Base-by-base conservation (phyloP, 2,329 filamentous ascomycete species). In the Metarhizium anisopliae region DNA sequence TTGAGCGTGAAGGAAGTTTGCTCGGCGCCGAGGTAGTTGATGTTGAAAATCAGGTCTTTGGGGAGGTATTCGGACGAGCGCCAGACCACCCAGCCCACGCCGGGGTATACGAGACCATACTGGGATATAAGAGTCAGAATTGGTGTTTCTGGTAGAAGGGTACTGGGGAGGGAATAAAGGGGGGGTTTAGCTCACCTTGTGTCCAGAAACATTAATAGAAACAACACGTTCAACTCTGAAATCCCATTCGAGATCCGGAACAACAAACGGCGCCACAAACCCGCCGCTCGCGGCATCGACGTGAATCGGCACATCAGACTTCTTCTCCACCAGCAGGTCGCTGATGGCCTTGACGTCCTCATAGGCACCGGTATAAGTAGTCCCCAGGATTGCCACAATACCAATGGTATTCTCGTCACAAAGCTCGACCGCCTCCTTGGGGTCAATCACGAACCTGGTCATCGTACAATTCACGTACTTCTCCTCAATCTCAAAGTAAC, bases 1-100 rank as follows among this genome's bases (percentile, higher is more conserved):
- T 97, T 97, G 58, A 97, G 84, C 0, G 93, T 96, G 76, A 96
- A 96, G 3, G 90, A 96, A 2, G 91, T 87, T 70, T 97, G 93
- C 67, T 96, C 90, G 11, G 93, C 92, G 52, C 93, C 93, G 6
- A 96, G 86, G 74, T 97, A 97, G 80, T 96, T 96, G 81, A 97
- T 96, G 80, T 96, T 96, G 83, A 97, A 97, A 65, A 97, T 90
- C 25, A 96, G 85, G 66, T 96, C 92, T 68, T 93, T 81, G 7
- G 93, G 93, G 2, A 96, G 81, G 72, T 80, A 94, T 70, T 94
- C 86, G 52, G 89, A 82, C 42, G 84, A 82, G 50, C 92, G 84
- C 91, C 92, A 96, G 61, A 96, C 78, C 8, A 93, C 85, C 93
- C 93, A 97, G 56, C 93, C 93, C 13, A 97, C 89, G 70, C 93